Percentiles rank a stretch among this genome's conserved stretches.
Evolutionary conservation across 139 green algal species (phyloP).

Genomic region (Eudorina sp.): DNA sequence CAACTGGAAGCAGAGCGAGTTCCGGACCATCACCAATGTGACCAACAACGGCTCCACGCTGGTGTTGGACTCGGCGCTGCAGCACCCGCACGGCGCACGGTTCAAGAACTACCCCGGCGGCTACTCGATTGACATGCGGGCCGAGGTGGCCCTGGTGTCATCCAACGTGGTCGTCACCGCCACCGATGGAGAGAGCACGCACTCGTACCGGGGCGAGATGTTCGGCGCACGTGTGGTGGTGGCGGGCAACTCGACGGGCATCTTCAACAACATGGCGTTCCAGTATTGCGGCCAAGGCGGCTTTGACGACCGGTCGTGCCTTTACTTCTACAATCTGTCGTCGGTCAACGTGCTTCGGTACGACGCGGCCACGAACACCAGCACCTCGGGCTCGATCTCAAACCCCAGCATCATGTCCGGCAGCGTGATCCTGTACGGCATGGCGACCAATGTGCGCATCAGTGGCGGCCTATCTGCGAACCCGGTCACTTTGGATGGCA

Average conservation of each 20-base stretch:
- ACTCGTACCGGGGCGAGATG: slow-evolving; percentile 21
- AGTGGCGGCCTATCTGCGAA: not conserved
- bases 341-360: not conserved
- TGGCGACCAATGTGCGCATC: slow-evolving; percentile 44
- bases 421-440: slow-evolving; percentile 42
- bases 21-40: slow-evolving; percentile 57
- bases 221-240: slow-evolving; percentile 51
- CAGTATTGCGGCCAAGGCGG: slow-evolving; percentile 55
- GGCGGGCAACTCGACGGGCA: slow-evolving; percentile 20
- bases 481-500: not conserved
- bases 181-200: not conserved
- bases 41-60: slow-evolving; percentile 37
- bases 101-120: slow-evolving; percentile 20
- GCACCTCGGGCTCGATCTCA: slow-evolving; percentile 9
- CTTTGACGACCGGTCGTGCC: slow-evolving; percentile 22
- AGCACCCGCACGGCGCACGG: slow-evolving; percentile 6
- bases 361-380: slow-evolving; percentile 16
- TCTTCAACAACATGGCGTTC: slow-evolving; percentile 19
- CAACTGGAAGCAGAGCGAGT: slow-evolving; percentile 60
- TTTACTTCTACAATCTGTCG: slow-evolving; percentile 28
- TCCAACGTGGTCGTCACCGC: slow-evolving; percentile 21
- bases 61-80: slow-evolving; percentile 51
- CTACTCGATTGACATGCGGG: slow-evolving; percentile 36
- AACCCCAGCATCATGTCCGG: slow-evolving; percentile 47
- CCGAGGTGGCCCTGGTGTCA: slow-evolving; percentile 50